Evolutionary conservation across 495 filamentous ascomycete species (phyloP), one percentile per base, ranked within the genome.

Genomic region (Amphirosellinia nigrospora): DNA sequence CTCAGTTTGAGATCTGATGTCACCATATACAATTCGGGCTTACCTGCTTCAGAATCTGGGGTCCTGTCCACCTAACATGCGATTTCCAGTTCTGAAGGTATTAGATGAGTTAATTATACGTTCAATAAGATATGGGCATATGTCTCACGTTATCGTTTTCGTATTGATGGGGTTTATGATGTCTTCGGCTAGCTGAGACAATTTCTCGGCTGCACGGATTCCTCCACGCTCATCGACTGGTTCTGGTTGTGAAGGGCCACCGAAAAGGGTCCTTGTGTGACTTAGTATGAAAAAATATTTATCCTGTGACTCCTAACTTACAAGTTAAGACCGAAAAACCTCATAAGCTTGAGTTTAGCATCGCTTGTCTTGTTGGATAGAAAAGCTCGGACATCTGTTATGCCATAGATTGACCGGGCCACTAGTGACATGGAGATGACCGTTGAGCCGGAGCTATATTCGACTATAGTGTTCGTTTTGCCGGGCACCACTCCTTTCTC

Each of bases 371-470:
- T 90, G 74, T 90, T 90, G 70, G 83, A 89, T 38, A 89, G 72
- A 70, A 83, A 89, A 1, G 88, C 88, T 32, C 83, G 76, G 4
- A 84, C 84, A 71, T 89, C 85, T 0, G 85, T 53, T 21, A 87
- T 79, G 0, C 80, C 84, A 64, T 87, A 84, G 74, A 86, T 79
- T 30, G 85, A 85, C 39, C 88, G 79, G 1, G 86, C 82, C 26
- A 87, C 76, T 73, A 90, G 84, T 8, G 85, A 83, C 81, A 90
- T 82, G 0, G 88, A 89, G 52, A 89, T 82, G 13, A 89, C 86
- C 0, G 88, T 90, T 10, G 88, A 89, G 4, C 88, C 88, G 1
- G 88, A 89, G 75, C 88, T 89, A 68, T 85, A 86, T 67, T 90
- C 88, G 61, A 89, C 82, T 46, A 90, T 85, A 0, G 81, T 84